Conservation (phyloP, 2,329 filamentous ascomycete species). For the Geosmithia morbida region DNA sequence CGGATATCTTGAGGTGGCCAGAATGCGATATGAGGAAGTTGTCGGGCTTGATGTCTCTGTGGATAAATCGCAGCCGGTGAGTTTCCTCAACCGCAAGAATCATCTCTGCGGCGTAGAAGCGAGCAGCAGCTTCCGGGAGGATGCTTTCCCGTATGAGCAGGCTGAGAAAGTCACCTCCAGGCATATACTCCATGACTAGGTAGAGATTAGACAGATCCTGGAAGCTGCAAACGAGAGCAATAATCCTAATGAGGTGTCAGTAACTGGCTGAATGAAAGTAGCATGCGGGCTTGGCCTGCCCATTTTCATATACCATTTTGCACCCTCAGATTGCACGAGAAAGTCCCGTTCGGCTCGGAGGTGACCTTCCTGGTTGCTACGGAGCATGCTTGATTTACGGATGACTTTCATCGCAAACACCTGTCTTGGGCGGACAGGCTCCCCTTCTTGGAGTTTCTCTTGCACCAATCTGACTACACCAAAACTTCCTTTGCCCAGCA, state of each 20-base stretch:
- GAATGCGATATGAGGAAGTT: slow-evolving; percentile 86
- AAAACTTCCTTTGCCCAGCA: slow-evolving; percentile 88
- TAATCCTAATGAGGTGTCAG: slow-evolving; percentile 41
- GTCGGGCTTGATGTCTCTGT: slow-evolving; percentile 92
- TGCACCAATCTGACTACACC: slow-evolving; percentile 79
- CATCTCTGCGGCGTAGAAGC: slow-evolving; percentile 92
- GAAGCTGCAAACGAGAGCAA: slow-evolving; percentile 77
- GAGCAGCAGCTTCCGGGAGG: slow-evolving; percentile 62
- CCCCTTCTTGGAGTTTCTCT: slow-evolving; percentile 32
- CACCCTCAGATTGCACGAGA: slow-evolving; percentile 76
- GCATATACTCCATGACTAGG: slow-evolving; percentile 97
- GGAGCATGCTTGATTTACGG: slow-evolving; percentile 82
- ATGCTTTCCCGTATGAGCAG: slow-evolving; percentile 75
- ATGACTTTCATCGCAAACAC: slow-evolving; percentile 98
- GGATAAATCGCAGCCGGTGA: slow-evolving; percentile 78
- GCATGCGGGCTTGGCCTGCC: not conserved
- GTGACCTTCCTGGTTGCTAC: slow-evolving; percentile 84
- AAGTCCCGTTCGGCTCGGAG: slow-evolving; percentile 85
- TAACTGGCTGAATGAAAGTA: not conserved
- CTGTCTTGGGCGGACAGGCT: slow-evolving; percentile 21
- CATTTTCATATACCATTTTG: slow-evolving; percentile 46
- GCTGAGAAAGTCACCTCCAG: slow-evolving; percentile 85
- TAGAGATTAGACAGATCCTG: slow-evolving; percentile 78
- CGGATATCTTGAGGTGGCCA: slow-evolving; percentile 87
- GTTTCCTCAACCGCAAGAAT: slow-evolving; percentile 87